Evolutionary conservation across 805 yeast genomes (phyloP), one percentile per base, ranked within the genome.

Genomic region (Nakazawaea laoshanensis): DNA sequence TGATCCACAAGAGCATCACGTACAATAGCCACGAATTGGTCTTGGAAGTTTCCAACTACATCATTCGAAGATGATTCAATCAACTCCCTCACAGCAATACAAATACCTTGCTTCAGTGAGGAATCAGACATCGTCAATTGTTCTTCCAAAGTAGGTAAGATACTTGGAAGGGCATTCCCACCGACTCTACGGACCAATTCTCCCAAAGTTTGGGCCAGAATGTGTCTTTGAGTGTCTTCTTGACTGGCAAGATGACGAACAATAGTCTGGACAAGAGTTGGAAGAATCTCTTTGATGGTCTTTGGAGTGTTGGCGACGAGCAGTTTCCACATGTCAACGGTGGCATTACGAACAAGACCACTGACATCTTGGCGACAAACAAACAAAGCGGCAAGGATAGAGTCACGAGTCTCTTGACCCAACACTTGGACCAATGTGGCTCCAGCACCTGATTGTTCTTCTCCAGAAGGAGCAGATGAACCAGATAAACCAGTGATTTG

Each of bases 311-410:
- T 92, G 30, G 95, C 83, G 32, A 92, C 96, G 50, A 92, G 65
- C 0, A 95, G 86, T 60, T 88, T 88, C 99, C 99, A 92, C 29
- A 92, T 86, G 47, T 92, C 96, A 39, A 85, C 74, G 9, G 97
- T 78, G 17, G 94, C 83, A 43, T 76, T 76, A 47, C 98, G 77
- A 18, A 92, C 99, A 43, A 77, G 67, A 45, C 85, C 85, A 24
- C 92, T 73, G 24, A 77, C 73, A 63, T 92, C 99, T 10, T 95
- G 84, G 55, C 98, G 87, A 56, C 96, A 88, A 21, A 92, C 77
- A 55, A 87, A 92, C 45, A 92, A 63, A n/a, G 88, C 66, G 1
- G 96, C 73, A 46, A 92, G 63, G 24, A 92, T 70, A 38, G 86
- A 74, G 53, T 87, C 94, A 50, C 96, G 80, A 51, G 95, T 83